Base-by-base conservation (phyloP, 2,329 filamentous ascomycete genomes). In the Ilyonectria sp. region DNA sequence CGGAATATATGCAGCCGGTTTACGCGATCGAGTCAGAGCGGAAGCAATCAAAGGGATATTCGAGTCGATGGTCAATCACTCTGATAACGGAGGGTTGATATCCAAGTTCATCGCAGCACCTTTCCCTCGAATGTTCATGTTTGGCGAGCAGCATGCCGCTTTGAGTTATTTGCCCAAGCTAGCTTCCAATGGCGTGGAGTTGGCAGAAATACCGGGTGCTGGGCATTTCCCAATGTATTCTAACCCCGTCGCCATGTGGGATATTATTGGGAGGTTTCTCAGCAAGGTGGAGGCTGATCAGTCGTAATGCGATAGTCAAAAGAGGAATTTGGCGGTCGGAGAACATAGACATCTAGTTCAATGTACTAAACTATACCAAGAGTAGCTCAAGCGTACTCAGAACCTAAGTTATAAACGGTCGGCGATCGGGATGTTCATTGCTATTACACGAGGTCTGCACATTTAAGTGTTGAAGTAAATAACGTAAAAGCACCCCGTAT, bases 221-320 rank as follows among this genome's bases (percentile, higher is more conserved):
- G 75, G 74, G 1, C 75, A 77, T 55, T 77, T 77, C 44, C 67
- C 69, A 1, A 77, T 76, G 75, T 77, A 77, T 23, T 72, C 71
- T 5, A 77, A 77, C 43, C 71, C 75, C 1, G 40, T 68, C 1
- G 60, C 60, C 15, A 85, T 85, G 84, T 83, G 81, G 57, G 43
- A 61, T 5, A 19, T 15, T 9, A 57, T 65, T 15, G 35, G 9
- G 40, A 6, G 10, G 8, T 65, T 57, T 40, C 23, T 65, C 6
- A 29, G 37, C 11, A 57, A 33, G 11, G 56, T 19, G 1, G 47
- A 60, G 26, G 5, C 26, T 26, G 46, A 26, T 26, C 15, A 49
- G 21, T 47, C 19, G 44, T 23, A 21, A 7, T 23, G 7, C 29
- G 13, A 17, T 2, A 40, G 10, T 21, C 1, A 7, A 15, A 17